These are phyloP conservation scores for Papiliotrema terrestris DNA, from an alignment of 1,284 basidiomycete species.

Conservation along the genomic window DNA sequence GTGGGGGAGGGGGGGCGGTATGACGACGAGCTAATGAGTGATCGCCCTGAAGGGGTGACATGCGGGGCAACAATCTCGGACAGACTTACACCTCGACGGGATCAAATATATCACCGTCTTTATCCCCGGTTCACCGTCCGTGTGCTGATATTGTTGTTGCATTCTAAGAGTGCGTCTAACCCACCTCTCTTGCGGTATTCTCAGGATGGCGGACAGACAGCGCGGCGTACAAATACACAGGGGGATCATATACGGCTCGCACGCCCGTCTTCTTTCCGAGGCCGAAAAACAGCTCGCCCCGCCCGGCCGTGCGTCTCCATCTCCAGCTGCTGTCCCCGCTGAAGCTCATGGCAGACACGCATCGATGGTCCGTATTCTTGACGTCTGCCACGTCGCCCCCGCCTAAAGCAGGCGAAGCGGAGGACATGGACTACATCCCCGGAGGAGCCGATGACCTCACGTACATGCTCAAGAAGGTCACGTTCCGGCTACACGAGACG, in stretches of 20 bases:
- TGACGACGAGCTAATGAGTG: too few species aligned
- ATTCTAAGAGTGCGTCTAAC: too few species aligned
- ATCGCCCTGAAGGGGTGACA: too few species aligned
- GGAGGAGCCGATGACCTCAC: conserved; percentile 83
- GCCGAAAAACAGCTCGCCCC: conserved; percentile 56
- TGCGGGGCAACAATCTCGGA: too few species aligned
- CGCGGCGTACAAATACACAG: conserved; percentile 77
- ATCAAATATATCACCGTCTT: conserved; percentile 1
- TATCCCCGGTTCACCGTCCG: background rate
- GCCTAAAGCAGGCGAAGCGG: conserved; percentile 46
- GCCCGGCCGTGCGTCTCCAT: conserved; percentile 33
- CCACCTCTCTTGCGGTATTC: background rate
- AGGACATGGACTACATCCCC: conserved; percentile 44
- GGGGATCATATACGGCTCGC: conserved; percentile 94
- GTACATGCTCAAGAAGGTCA: conserved; percentile 89
- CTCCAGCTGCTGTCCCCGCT: background rate
- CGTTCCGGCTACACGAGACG: conserved; percentile 97
- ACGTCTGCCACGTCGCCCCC: conserved; percentile 57
- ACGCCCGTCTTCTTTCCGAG: conserved; percentile 74
- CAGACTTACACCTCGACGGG: background rate
- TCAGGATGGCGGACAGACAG: conserved; percentile 10
- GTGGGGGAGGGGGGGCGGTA: too few species aligned
- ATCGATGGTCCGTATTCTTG: conserved; percentile 94
- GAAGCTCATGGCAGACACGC: conserved; percentile 68
- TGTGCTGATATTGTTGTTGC: background rate